Conservation (phyloP, 1,284 basidiomycete genomes). For the Meira nashicola region DNA sequence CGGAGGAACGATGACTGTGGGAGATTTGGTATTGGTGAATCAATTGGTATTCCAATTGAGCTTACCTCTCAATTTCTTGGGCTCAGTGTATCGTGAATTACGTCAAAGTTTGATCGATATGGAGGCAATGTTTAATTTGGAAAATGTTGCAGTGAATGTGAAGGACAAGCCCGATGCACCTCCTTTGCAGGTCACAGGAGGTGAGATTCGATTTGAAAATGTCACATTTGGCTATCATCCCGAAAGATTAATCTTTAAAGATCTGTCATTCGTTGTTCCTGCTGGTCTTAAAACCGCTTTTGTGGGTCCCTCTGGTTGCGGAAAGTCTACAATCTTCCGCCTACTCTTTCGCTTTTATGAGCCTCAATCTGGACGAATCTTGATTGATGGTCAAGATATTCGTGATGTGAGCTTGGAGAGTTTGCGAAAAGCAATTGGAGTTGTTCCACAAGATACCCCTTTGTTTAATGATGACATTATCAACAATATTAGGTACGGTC, state of each 20-base stretch:
- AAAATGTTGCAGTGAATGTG: slow-evolving; percentile 72
- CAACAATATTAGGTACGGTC: slow-evolving; percentile 90
- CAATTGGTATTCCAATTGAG: slow-evolving; percentile 98
- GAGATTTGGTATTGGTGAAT: slow-evolving; percentile 97
- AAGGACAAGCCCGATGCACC: slow-evolving; percentile 68
- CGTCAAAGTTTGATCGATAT: slow-evolving; percentile 92
- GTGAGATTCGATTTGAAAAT: slow-evolving; percentile 86
- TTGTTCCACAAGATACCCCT: slow-evolving; percentile 96
- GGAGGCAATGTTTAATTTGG: slow-evolving; percentile 89
- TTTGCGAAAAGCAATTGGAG: slow-evolving; percentile 73
- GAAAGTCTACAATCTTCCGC: slow-evolving; percentile 94
- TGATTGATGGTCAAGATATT: slow-evolving; percentile 81
- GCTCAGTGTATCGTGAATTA: slow-evolving; percentile 92
- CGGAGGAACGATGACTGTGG: slow-evolving; percentile 93
- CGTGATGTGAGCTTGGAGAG: slow-evolving; percentile 73
- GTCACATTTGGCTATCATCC: slow-evolving; percentile 87
- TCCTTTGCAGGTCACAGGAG: slow-evolving; percentile 67
- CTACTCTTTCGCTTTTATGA: slow-evolving; percentile 93
- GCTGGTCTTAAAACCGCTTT: slow-evolving; percentile 93
- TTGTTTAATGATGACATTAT: slow-evolving; percentile 91
- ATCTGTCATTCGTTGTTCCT: slow-evolving; percentile 75
- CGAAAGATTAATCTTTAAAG: slow-evolving; percentile 79
- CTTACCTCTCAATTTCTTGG: slow-evolving; percentile 90
- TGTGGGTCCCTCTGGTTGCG: slow-evolving; percentile 92
- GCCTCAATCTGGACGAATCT: slow-evolving; percentile 71